Conservation (phyloP, 139 green algal genomes). For the Pseudopediastrum boryanum region DNA sequence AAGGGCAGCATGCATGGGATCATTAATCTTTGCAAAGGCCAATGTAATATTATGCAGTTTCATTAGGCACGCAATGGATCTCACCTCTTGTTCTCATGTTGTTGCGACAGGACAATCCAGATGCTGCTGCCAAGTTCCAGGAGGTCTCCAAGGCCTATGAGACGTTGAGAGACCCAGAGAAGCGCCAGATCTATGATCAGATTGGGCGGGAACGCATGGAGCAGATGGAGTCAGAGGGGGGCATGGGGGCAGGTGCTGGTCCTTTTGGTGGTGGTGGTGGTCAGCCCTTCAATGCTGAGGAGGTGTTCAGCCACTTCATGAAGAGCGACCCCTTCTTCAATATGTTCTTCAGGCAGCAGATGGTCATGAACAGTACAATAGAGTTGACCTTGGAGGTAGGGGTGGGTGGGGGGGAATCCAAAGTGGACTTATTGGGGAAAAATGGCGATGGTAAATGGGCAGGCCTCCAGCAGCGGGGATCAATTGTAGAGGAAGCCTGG, state of each 20-base stretch:
- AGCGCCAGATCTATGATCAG: conserved; percentile 79
- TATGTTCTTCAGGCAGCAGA: conserved; percentile 42
- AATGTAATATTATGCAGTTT: too few species aligned
- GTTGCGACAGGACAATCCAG: conserved; percentile 79
- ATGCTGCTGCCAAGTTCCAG: conserved; percentile 83
- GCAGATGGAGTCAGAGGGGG: conserved; percentile 59
- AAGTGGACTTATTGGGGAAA: too few species aligned
- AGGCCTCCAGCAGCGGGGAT: too few species aligned
- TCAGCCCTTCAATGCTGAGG: conserved; percentile 39
- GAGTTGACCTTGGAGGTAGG: conserved; percentile 51
- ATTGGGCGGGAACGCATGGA: conserved; percentile 71
- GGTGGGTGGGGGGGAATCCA: background rate
- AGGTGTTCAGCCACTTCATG: conserved; percentile 65
- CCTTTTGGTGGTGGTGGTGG: conserved; percentile 25
- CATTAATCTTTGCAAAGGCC: too few species aligned
- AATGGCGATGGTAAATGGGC: too few species aligned
- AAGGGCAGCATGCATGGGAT: too few species aligned
- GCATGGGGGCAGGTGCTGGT: conserved; percentile 3
- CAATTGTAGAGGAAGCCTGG: too few species aligned
- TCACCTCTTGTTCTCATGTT: too few species aligned
- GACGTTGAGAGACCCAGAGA: conserved; percentile 84
- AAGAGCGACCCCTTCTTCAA: conserved; percentile 38
- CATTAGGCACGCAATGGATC: too few species aligned
- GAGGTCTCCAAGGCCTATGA: conserved; percentile 91
- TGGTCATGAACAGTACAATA: conserved; percentile 43